phyloP scores from a whole-genome alignment of 257 asterid species.

The Ehretia macrophylla region DNA sequence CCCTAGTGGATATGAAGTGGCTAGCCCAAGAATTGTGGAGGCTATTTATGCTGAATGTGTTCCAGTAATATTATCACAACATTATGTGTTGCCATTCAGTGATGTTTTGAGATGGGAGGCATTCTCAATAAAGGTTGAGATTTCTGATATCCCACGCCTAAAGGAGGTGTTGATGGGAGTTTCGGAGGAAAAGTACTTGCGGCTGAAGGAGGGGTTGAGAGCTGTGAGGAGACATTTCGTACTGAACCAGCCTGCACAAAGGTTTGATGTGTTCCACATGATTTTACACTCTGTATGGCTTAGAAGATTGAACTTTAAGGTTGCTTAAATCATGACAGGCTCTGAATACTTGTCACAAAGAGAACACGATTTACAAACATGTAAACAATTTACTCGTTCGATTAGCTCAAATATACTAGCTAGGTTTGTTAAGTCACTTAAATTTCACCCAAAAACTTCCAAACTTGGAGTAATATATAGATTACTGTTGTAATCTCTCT shows the following conservation, averaged over 20 bases:
- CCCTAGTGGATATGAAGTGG: constrained; percentile 93
- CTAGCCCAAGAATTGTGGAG: constrained; percentile 91
- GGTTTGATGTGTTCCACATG: constrained; percentile 82
- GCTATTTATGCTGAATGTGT: constrained; percentile 81
- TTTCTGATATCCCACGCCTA: constrained; percentile 52
- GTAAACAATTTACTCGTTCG: too few species aligned
- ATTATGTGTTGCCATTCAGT: constrained; percentile 76
- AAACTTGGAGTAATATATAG: too few species aligned
- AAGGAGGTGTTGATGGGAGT: constrained; percentile 58
- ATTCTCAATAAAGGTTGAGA: constrained; percentile 56
- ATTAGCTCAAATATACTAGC: too few species aligned
- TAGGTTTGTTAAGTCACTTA: too few species aligned
- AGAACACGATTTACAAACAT: too few species aligned
- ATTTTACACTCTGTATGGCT: constrained; percentile 89
- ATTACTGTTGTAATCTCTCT: too few species aligned
- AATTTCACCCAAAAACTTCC: too few species aligned
- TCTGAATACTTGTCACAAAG: too few species aligned
- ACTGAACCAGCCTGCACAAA: constrained; percentile 56
- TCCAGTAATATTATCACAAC: constrained; percentile 69
- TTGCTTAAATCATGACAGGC: constrained; percentile 11
- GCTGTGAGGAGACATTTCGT: constrained; percentile 74
- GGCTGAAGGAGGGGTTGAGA: constrained; percentile 59
- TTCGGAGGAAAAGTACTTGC: constrained; percentile 37
- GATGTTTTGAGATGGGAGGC: constrained; percentile 92
- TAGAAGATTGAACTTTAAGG: constrained; percentile 58